Evolutionary conservation across 139 green algal genomes (phyloP), one percentile per base, ranked within the genome.

Genomic region (Chlamydomonas urium): DNA sequence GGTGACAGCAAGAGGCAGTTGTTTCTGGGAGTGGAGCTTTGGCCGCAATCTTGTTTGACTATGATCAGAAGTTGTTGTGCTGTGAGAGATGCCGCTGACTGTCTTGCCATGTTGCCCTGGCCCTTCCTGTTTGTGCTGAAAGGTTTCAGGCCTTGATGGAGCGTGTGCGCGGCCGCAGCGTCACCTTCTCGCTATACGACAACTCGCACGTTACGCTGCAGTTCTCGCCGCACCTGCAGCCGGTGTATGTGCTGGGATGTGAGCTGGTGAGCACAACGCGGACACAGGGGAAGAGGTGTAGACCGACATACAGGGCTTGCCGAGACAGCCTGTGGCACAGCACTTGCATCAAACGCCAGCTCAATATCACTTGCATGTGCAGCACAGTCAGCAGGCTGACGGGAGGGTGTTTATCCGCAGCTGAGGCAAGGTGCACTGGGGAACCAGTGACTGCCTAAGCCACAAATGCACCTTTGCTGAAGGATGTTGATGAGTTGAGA

Each of bases 161-260:
- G 3, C 3, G n/a, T 1, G 72, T 77, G 4, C 62, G 72, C 17
- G 47, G 47, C 36, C 72, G 61, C 10, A n/a, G 33, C 28, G 72
- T 77, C n/a, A 66, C 48, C 38, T 58, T 77, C 23, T 59, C 48
- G 33, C 47, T 65, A 21, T n/a, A 23, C 1, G 34, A 57, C 32
- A 45, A 21, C 23, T 35, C 70, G 4, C 24, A 19, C 3, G 35
- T 62, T 2, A 72, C 72, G 38, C 37, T 72, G 45, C 21, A 53
- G 17, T 77, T 72, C 61, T 31, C n/a, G 34, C 47, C n/a, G 34
- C 72, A 59, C 62, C 48, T 77, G 34, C 29, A 45, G 31, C 65
- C 63, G 36, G 68, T 78, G 21, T 73, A 73, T 47, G 65, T 78
- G 34, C 47, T 71, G 71, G 71, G 71, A 23, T 77, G 71, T 37